Conservation (phyloP, 2,329 filamentous ascomycete species). For the Stachybotrys chlorohalonatus region DNA sequence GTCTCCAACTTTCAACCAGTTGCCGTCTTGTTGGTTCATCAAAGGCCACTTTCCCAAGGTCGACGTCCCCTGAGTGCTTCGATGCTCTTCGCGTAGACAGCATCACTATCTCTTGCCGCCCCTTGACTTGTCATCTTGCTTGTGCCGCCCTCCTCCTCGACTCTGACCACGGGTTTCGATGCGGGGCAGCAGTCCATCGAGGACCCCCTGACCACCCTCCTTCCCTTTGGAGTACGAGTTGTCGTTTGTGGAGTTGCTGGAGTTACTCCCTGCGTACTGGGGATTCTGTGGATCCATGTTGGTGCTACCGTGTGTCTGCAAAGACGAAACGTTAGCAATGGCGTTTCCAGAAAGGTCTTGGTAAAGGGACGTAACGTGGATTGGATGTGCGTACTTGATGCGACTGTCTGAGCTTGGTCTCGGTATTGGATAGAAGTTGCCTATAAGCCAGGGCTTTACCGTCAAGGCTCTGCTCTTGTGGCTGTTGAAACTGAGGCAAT, state of each 20-base stretch:
- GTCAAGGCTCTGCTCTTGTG: not conserved
- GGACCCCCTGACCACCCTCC: slow-evolving; percentile 3
- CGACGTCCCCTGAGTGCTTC: too few relatives aligned
- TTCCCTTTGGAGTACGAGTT: slow-evolving; percentile 3
- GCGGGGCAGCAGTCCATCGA: slow-evolving; percentile 12
- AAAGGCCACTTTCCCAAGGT: too few relatives aligned
- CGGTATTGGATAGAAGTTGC: not conserved
- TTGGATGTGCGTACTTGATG: not conserved
- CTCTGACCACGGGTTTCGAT: slow-evolving; percentile 14
- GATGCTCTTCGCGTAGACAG: too few relatives aligned
- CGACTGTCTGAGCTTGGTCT: not conserved
- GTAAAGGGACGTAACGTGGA: too few relatives aligned
- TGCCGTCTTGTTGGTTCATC: too few relatives aligned
- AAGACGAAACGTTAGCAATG: not conserved
- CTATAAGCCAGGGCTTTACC: not conserved
- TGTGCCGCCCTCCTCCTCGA: slow-evolving; percentile 1
- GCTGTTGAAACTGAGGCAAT: not conserved
- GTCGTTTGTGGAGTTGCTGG: slow-evolving; percentile 6
- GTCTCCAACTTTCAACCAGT: too few relatives aligned
- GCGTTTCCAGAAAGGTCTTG: not conserved
- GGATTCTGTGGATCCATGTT: slow-evolving; percentile 1
- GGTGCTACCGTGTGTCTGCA: not conserved
- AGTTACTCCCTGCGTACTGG: slow-evolving; percentile 5
- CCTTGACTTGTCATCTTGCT: slow-evolving; percentile 1
- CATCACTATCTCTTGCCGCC: not conserved